Percentiles rank a stretch among this genome's conserved stretches.
Evolutionary conservation across 2,329 filamentous ascomycete species (phyloP).

Genomic region (Westerdykella sp.): DNA sequence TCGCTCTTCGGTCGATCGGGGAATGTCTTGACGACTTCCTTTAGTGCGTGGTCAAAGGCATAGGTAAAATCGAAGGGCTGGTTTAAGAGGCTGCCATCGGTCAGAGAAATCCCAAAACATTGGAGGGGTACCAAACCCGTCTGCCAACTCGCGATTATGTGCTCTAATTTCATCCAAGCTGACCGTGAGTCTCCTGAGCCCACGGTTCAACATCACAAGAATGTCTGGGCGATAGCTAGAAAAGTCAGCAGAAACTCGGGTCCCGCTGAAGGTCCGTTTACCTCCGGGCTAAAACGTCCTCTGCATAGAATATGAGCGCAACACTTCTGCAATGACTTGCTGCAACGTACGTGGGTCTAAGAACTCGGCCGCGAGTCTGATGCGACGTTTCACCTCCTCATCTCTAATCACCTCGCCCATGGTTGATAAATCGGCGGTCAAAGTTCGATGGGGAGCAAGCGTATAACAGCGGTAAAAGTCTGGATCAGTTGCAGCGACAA

Average conservation of each 20-base stretch:
- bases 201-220: conserved; percentile 63
- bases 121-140: conserved; percentile 42
- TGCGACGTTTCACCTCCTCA: conserved; percentile 74
- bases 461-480: too few relatives aligned
- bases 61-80: conserved; percentile 82
- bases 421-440: background rate
- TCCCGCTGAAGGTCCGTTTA: conserved; percentile 18
- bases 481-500: too few relatives aligned
- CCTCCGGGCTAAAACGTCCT: conserved; percentile 53
- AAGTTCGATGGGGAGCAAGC: too few relatives aligned
- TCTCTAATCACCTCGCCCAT: conserved; percentile 55
- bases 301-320: conserved; percentile 35
- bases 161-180: conserved; percentile 82
- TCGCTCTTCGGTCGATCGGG: conserved; percentile 70
- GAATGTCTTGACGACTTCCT: conserved; percentile 76
- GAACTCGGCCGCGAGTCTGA: conserved; percentile 85
- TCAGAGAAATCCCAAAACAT: conserved; percentile 2
- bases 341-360: conserved; percentile 73
- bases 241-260: conserved; percentile 23
- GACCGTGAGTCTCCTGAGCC: conserved; percentile 52
- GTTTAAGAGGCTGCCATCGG: conserved; percentile 59
- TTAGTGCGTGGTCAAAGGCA: conserved; percentile 86
- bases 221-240: conserved; percentile 86
- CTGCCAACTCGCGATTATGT: conserved; percentile 76
- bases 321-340: background rate